phyloP scores from a whole-genome alignment of 1,139 yeast genomes.

The Martiniozyma asiatica region DNA sequence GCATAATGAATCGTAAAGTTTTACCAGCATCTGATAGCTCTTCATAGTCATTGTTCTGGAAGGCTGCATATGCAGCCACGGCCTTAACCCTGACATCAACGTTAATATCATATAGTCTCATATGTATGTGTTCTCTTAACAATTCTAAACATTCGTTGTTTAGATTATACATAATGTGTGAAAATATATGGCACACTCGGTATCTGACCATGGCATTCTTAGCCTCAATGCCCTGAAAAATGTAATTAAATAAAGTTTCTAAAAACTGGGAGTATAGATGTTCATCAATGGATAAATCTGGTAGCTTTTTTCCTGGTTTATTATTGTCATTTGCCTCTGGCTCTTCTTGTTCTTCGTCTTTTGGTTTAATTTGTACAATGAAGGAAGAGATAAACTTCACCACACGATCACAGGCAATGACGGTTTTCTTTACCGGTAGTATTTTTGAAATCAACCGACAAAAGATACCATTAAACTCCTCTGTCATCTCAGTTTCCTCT shows the following conservation, averaged over 20 bases:
- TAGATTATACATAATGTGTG: slow-evolving; percentile 58
- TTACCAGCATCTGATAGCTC: slow-evolving; percentile 38
- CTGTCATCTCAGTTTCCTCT: slow-evolving; percentile 36
- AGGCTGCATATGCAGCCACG: slow-evolving; percentile 63
- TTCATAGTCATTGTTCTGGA: slow-evolving; percentile 46
- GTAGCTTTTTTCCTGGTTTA: too few relatives aligned
- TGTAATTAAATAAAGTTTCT: slow-evolving; percentile 50
- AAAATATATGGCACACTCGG: slow-evolving; percentile 69
- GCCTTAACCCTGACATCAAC: slow-evolving; percentile 72
- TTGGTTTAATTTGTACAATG: slow-evolving; percentile 6
- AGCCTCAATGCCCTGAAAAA: slow-evolving; percentile 67
- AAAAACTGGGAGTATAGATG: slow-evolving; percentile 36
- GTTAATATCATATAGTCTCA: slow-evolving; percentile 70
- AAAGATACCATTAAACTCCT: slow-evolving; percentile 48
- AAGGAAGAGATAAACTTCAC: slow-evolving; percentile 65
- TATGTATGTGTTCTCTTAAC: slow-evolving; percentile 47
- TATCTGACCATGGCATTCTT: slow-evolving; percentile 68
- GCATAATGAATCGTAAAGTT: slow-evolving; percentile 42
- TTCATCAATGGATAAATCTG: slow-evolving; percentile 14
- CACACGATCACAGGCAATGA: slow-evolving; percentile 63
- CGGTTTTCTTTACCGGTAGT: slow-evolving; percentile 58
- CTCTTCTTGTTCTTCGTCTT: slow-evolving; percentile 18
- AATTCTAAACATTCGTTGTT: slow-evolving; percentile 62
- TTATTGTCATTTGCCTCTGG: slow-evolving; percentile 20
- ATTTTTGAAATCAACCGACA: slow-evolving; percentile 52